Conservation (phyloP, 257 asterid species). For the Scutellaria baicalensis region DNA sequence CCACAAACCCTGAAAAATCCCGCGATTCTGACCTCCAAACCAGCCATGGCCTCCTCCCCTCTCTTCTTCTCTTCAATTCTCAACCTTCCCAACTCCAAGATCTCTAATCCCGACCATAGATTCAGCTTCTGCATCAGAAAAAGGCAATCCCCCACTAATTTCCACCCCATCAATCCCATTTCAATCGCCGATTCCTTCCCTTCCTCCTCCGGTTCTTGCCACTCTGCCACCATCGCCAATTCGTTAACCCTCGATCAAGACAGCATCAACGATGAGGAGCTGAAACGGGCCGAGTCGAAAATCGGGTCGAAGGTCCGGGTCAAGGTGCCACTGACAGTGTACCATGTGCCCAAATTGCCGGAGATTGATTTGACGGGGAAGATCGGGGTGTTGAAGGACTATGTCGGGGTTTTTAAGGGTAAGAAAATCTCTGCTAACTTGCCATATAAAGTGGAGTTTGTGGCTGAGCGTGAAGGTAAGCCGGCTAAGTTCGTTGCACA, state of each 20-base stretch:
- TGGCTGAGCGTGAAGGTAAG: slow-evolving; percentile 48
- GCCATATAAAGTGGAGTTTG: slow-evolving; percentile 82
- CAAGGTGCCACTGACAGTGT: slow-evolving; percentile 65
- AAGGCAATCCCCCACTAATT: slow-evolving; percentile 5
- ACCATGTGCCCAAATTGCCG: slow-evolving; percentile 76
- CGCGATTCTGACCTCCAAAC: not conserved
- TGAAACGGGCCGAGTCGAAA: slow-evolving; percentile 27
- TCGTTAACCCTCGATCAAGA: slow-evolving; percentile 26
- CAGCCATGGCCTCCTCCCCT: slow-evolving; percentile 29
- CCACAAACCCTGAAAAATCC: not conserved
- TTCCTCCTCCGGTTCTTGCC: slow-evolving; percentile 23
- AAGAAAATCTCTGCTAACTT: slow-evolving; percentile 70
- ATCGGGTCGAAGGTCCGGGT: slow-evolving; percentile 54
- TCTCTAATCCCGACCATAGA: slow-evolving; percentile 30
- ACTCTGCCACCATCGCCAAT: slow-evolving; percentile 18
- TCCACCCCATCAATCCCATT: slow-evolving; percentile 16
- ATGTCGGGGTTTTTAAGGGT: slow-evolving; percentile 68
- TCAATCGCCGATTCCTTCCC: slow-evolving; percentile 24
- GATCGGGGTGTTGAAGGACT: slow-evolving; percentile 73
- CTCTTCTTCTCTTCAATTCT: slow-evolving; percentile 37
- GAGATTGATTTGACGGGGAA: slow-evolving; percentile 55
- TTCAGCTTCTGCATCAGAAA: slow-evolving; percentile 11
- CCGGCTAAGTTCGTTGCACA: slow-evolving; percentile 70
- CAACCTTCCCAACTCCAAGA: slow-evolving; percentile 42
- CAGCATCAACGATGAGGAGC: slow-evolving; percentile 26